These are phyloP conservation scores for Geotrichum carabidarum DNA, from an alignment of 1,139 yeast species.

Conservation along the genomic window DNA sequence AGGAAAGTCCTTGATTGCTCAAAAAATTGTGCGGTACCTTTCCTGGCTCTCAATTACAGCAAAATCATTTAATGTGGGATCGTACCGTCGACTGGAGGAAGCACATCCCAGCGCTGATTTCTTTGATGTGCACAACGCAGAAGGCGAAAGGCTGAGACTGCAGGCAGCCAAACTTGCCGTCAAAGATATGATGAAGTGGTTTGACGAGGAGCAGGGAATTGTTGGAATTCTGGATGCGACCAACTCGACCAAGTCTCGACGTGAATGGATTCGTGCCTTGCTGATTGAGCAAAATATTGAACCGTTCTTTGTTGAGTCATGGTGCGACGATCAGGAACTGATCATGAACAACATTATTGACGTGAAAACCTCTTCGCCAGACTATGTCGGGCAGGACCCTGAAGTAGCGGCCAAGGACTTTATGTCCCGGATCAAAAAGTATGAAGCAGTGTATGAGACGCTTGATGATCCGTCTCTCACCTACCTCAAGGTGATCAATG, in stretches of 20 bases:
- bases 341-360: slow-evolving; percentile 76
- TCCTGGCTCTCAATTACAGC: slow-evolving; percentile 89
- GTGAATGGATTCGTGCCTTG: slow-evolving; percentile 59
- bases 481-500: slow-evolving; percentile 80
- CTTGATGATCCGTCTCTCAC: slow-evolving; percentile 59
- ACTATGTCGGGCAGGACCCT: slow-evolving; percentile 66
- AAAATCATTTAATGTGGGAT: slow-evolving; percentile 84
- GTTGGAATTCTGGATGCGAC: slow-evolving; percentile 93
- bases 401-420: slow-evolving; percentile 72
- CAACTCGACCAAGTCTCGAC: slow-evolving; percentile 65
- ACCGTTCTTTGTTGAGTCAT: slow-evolving; percentile 88
- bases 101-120: slow-evolving; percentile 68
- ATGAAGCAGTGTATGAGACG: slow-evolving; percentile 71
- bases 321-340: slow-evolving; percentile 78
- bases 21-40: slow-evolving; percentile 77
- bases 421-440: slow-evolving; percentile 63
- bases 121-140: slow-evolving; percentile 62
- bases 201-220: slow-evolving; percentile 68
- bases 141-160: slow-evolving; percentile 57
- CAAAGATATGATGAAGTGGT: slow-evolving; percentile 86
- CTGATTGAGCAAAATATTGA: slow-evolving; percentile 67
- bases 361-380: slow-evolving; percentile 84
- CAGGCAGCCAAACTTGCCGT: slow-evolving; percentile 71
- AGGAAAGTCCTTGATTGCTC: slow-evolving; percentile 76
- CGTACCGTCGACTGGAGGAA: slow-evolving; percentile 60